Evolutionary conservation across 208 protist genomes (phyloP), one percentile per base, ranked within the genome.

Genomic region (Leishmania mexicana): DNA sequence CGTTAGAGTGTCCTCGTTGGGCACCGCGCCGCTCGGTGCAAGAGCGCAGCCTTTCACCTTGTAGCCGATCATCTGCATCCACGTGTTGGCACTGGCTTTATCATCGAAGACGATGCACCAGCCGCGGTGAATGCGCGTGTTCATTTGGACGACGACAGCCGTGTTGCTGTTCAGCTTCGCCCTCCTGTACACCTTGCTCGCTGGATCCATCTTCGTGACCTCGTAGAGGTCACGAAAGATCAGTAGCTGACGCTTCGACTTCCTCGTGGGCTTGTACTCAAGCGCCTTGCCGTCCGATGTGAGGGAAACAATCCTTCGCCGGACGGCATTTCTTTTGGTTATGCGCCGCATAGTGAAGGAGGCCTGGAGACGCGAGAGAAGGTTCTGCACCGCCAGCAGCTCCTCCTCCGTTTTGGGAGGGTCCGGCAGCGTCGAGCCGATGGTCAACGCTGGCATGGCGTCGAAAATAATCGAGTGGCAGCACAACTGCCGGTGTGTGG

Each of bases 171-270:
- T 77, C 28, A 90, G 81, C 11, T 77, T 65, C 1, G 85, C 75
- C 62, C 85, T 88, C 19, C 75, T 72, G 85, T 94, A 94, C 24
- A 85, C 35, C 79, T 92, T 89, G 67, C 84, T 86, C 31, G 75
- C 81, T 0, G 60, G n/a, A 54, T 90, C 87, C 57, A 90, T 74
- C 54, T 79, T 85, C n/a, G 73, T 83, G 45, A 92, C 88, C 58
- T 93, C 87, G 76, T 83, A 84, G 57, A 93, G 65, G 75, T 94
- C 89, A 24, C 80, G 54, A 79, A 94, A 92, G 40, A 93, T 80
- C 24, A 94, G 45, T 31, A 84, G 76, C 72, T 86, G 81, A 31
- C 83, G 73, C 62, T 85, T 77, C 40, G 35, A 58, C 78, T 94
- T 94, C 11, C 73, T 87, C 1, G 88, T 86, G 0, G 88, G 89